These are phyloP conservation scores for Cercospora sp. DNA, from an alignment of 2,329 filamentous ascomycete species.

Conservation along the genomic window DNA sequence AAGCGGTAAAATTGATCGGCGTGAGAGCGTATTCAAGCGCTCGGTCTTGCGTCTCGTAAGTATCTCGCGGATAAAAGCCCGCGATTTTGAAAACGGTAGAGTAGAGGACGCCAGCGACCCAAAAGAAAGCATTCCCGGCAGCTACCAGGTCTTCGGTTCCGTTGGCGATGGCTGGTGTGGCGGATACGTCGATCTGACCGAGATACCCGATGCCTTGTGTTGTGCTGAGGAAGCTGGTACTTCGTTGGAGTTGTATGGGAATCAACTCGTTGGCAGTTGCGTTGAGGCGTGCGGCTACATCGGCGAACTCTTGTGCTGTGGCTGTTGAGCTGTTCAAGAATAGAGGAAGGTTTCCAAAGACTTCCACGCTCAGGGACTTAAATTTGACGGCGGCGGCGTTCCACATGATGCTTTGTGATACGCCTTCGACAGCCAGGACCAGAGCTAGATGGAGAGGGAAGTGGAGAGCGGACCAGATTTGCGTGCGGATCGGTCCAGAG, in stretches of 20 bases:
- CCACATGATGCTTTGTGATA: slow-evolving; percentile 40
- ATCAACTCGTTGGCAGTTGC: slow-evolving; percentile 12
- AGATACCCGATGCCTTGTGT: slow-evolving; percentile 9
- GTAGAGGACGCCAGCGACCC: slow-evolving; percentile 16
- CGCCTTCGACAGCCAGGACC: slow-evolving; percentile 26
- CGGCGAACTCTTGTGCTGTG: background rate
- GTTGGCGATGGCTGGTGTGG: slow-evolving; percentile 16
- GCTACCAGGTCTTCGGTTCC: slow-evolving; percentile 4
- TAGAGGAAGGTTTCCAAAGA: background rate
- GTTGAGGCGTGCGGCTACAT: slow-evolving; percentile 9
- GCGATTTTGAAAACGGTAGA: slow-evolving; percentile 22
- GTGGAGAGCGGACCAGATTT: slow-evolving; percentile 32
- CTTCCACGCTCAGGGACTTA: slow-evolving; percentile 9
- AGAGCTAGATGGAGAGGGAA: slow-evolving; percentile 30
- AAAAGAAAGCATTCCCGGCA: slow-evolving; percentile 17
- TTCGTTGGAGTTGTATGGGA: background rate
- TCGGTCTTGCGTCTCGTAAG: background rate
- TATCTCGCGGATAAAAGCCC: slow-evolving; percentile 16
- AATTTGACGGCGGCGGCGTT: slow-evolving; percentile 24
- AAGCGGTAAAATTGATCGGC: slow-evolving; percentile 13
- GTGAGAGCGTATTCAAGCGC: background rate
- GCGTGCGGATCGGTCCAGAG: slow-evolving; percentile 30
- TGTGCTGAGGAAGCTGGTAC: slow-evolving; percentile 2
- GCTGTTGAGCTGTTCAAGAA: background rate
- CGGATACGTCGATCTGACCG: slow-evolving; percentile 4